Conservation (phyloP, 805 yeast genomes). For the Metschnikowia similis region DNA sequence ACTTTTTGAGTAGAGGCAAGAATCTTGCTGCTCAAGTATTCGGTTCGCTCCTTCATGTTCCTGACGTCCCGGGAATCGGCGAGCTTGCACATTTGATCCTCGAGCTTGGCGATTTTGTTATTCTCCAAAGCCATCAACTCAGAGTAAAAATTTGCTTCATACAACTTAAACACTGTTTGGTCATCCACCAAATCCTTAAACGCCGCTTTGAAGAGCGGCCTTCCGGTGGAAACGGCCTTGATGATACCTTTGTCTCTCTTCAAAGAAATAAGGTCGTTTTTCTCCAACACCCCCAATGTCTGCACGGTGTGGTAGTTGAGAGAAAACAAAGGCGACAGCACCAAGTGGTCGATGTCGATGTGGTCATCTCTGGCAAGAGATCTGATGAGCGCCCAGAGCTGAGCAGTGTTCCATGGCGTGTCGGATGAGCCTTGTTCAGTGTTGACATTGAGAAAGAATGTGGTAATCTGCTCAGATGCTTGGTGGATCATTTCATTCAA, state of each 20-base stretch:
- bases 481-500: slow-evolving; percentile 75
- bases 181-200: slow-evolving; percentile 64
- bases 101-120: slow-evolving; percentile 57
- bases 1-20: slow-evolving; percentile 50
- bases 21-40: slow-evolving; percentile 65
- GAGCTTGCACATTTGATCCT: slow-evolving; percentile 64
- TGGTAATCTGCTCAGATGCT: slow-evolving; percentile 83
- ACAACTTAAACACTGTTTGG: slow-evolving; percentile 47
- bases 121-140: slow-evolving; percentile 57
- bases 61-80: slow-evolving; percentile 48
- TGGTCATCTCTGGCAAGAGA: slow-evolving; percentile 47
- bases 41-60: slow-evolving; percentile 57
- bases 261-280: slow-evolving; percentile 68
- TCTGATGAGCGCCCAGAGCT: slow-evolving; percentile 83
- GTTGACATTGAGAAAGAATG: slow-evolving; percentile 50
- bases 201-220: slow-evolving; percentile 81
- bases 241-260: slow-evolving; percentile 75
- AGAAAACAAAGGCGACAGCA: slow-evolving; percentile 57
- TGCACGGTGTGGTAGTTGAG: slow-evolving; percentile 41
- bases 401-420: slow-evolving; percentile 65
- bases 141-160: slow-evolving; percentile 60
- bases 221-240: slow-evolving; percentile 64
- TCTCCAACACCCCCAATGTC: slow-evolving; percentile 68
- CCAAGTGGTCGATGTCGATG: slow-evolving; percentile 49
- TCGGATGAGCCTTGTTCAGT: slow-evolving; percentile 21